phyloP scores from a whole-genome alignment of 306 rosid species.

The Rubus parviflorus region DNA sequence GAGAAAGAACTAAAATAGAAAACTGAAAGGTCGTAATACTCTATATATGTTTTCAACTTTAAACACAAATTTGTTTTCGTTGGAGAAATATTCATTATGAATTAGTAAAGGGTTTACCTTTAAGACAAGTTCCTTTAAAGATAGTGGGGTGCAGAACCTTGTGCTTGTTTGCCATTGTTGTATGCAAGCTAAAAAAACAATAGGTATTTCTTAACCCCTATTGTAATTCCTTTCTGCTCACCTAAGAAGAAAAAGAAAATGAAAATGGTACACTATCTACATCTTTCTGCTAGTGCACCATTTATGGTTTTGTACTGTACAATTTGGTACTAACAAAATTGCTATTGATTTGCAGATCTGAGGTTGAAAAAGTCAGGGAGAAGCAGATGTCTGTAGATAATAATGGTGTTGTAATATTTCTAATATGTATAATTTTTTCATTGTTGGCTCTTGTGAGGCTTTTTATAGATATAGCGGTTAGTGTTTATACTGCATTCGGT shows the following conservation, averaged over 20 bases:
- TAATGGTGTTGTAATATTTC: constrained; percentile 58
- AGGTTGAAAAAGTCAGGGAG: constrained; percentile 62
- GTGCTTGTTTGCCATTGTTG: neutral
- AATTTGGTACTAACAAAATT: constrained; percentile 1
- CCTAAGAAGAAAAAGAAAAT: neutral
- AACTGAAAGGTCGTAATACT: neutral
- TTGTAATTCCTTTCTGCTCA: neutral
- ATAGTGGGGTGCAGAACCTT: neutral
- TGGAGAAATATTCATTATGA: neutral
- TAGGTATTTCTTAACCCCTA: neutral
- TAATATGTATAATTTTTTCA: constrained; percentile 58
- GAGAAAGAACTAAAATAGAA: neutral
- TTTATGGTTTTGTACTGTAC: neutral
- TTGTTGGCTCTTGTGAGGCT: constrained; percentile 53
- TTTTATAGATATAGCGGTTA: constrained; percentile 39
- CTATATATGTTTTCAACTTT: too few relatives aligned
- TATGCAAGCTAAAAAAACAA: neutral
- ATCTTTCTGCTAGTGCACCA: neutral
- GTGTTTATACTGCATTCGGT: constrained; percentile 44
- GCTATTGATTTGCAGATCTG: constrained; percentile 54
- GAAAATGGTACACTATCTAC: neutral
- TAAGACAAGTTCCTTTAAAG: neutral
- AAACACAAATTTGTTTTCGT: neutral
- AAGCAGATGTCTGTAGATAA: constrained; percentile 69
- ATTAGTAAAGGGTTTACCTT: neutral